A percentile compares a stretch with the other conserved stretches of the same genome.
These are phyloP conservation scores for Pseudonitzschia delicatissima DNA, from an alignment of 108 stramenopile genomes.

Conservation along the genomic window DNA sequence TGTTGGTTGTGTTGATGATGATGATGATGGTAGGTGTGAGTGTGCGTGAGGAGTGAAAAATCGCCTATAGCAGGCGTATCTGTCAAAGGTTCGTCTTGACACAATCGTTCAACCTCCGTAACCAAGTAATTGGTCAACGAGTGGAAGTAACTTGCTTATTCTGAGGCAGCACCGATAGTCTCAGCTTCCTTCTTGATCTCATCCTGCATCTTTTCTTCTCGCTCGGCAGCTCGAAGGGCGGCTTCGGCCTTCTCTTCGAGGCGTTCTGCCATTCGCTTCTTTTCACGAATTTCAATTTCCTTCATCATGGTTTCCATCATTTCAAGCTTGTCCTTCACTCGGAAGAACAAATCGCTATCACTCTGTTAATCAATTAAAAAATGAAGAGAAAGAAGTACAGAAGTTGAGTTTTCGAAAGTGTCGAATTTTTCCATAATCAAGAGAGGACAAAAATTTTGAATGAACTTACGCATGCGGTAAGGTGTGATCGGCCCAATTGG, in stretches of 20 bases:
- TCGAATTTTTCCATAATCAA: not conserved
- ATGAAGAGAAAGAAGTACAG: not conserved
- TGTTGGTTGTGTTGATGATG: not conserved
- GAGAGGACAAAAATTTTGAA: not conserved
- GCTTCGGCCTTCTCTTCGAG: conserved; percentile 91
- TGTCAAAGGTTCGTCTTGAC: too few relatives aligned
- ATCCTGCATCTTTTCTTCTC: conserved; percentile 61
- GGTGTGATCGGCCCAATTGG: conserved; percentile 69
- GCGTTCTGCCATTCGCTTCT: conserved; percentile 95
- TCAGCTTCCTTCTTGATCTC: conserved; percentile 57
- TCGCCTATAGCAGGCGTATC: not conserved
- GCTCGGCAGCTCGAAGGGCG: conserved; percentile 75
- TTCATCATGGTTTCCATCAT: conserved; percentile 98
- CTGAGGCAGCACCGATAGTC: conserved; percentile 14
- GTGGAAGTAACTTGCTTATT: conserved; percentile 15
- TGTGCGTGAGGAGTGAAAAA: not conserved
- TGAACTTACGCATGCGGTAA: conserved; percentile 87
- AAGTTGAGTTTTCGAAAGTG: not conserved
- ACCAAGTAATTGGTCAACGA: too few relatives aligned
- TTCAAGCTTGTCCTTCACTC: conserved; percentile 81
- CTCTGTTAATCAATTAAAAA: conserved; percentile 41
- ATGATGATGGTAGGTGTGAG: too few relatives aligned
- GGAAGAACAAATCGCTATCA: conserved; percentile 83
- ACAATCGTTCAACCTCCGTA: too few relatives aligned
- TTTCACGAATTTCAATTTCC: conserved; percentile 97